Base-by-base conservation (phyloP, 257 asterid species). In the Gardenia jasminoides region DNA sequence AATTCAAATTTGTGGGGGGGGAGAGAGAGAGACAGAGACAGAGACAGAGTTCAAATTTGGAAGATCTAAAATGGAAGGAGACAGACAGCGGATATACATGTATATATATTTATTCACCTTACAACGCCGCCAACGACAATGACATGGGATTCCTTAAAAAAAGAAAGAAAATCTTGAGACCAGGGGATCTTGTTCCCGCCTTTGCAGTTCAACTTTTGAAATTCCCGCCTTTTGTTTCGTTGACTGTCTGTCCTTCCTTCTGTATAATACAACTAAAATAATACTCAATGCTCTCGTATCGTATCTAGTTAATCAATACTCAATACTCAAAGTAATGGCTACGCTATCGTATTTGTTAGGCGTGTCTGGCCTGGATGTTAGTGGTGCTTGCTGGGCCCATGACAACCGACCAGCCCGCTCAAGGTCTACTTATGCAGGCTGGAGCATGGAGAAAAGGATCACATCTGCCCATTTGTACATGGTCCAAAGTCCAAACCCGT, bases 131-230 rank as follows among this genome's bases (percentile, higher is more conserved):
- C 26, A 17, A 78, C 67, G 87, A 85, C 70, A 78, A 47, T 72
- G 81, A 83, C 80, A 69, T 59, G 41, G 72, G 81, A 72, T 68
- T 82, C 73, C 31, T 36, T 36, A 36, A 36, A 36, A 36, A 36
- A 36, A 81, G 73, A 65, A 54, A 64, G 80, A 81, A 81, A 81
- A 65, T 75, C 76, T 78, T 76, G 28, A 56, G 9, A 77, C 71
- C 84, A 88, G 80, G 66, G 20, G 30, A 79, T 8, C 78, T 84
- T 79, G 86, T 88, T 75, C 95, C 97, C 91, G 90, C 93, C 86
- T 78, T 43, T 61, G 44, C 7, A 33, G 44, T 84, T 83, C 77
- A 79, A 79, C 26, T 54, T 46, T 81, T 78, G n/a, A 67, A 67
- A 44, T 58, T 73, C 80, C 39, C 22, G 67, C 67, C 70, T 74